Percentiles rank a stretch among this genome's conserved stretches.
These are phyloP conservation scores for Talaromyces sp. DNA, from an alignment of 2,329 filamentous ascomycete species.

Conservation along the genomic window DNA sequence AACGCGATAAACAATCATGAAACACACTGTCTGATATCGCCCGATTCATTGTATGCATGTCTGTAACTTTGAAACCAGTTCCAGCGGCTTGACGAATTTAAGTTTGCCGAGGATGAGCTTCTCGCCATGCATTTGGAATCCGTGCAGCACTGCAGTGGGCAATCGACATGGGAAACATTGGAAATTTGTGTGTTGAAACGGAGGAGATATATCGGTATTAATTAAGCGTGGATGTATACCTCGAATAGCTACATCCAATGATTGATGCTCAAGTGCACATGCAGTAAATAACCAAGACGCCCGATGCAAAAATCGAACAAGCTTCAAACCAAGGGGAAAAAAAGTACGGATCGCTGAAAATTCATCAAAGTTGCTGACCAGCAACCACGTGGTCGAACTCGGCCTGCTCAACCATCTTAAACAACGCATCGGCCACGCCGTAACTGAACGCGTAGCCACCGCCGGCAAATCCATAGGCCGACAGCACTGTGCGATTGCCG, in stretches of 20 bases:
- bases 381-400: slow-evolving; percentile 26
- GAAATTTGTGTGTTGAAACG: background rate
- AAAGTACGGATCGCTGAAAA: background rate
- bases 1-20: too few relatives aligned
- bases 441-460: slow-evolving; percentile 35
- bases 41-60: background rate
- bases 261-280: background rate
- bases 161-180: background rate
- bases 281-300: background rate
- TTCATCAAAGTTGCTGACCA: background rate
- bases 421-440: slow-evolving; percentile 28
- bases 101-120: background rate
- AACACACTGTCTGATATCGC: background rate
- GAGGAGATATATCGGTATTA: background rate
- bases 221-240: background rate
- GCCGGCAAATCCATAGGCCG: slow-evolving; percentile 34
- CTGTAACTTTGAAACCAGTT: background rate
- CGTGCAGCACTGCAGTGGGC: too few relatives aligned
- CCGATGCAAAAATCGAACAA: background rate
- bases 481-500: slow-evolving; percentile 22
- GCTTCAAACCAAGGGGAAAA: background rate
- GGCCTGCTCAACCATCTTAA: slow-evolving; percentile 28
- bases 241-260: background rate
- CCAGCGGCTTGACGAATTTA: background rate
- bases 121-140: too few relatives aligned